Evolutionary conservation across 2,329 filamentous ascomycete genomes (phyloP), one percentile per base, ranked within the genome.

Genomic region (Botrytis sinoallii): DNA sequence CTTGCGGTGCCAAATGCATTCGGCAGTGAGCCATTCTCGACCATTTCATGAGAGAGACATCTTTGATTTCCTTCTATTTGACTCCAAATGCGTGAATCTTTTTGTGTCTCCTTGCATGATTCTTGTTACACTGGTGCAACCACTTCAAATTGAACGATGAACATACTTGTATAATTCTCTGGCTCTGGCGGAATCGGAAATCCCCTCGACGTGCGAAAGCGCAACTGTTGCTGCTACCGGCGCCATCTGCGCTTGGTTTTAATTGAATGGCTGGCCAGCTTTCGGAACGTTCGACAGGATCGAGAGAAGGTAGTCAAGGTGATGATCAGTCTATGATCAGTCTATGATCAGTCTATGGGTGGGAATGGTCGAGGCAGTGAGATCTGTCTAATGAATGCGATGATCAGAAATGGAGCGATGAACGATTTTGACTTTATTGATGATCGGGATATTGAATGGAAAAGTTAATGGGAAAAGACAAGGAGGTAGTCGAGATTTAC

Each of bases 101-200:
- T 40, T 52, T 0, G 44, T 29, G 44, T 52, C 64, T 55, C 32
- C 16, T 20, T 40, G 32, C 44, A n/a, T 6, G 5, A 12, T 52
- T n/a, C 14, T 67, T 18, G n/a, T 14, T 46, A 18, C 14, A 32
- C 42, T 18, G 44, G 52, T 70, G 38, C 55, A 44, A 32, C 20
- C 14, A 35, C 4, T 48, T n/a, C 12, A 12, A 38, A 40, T 29
- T 20, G 52, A 29, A 16, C 25, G 4, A 73, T 6, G 38, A 3
- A 77, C 79, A 25, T 76, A 81, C 80, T 81, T 81, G 77, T 81
- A 81, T 57, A 81, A 55, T 74, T 81, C 80, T 75, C 80, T 77
- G 29, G 79, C 79, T 69, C 80, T 76, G 4, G 78, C 77, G 72
- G 74, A 75, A 65, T 81, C 80, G 0, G 80, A 79, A 5, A 81